Evolutionary conservation across 164 flowering plant genomes (phyloP).

Genomic region (Macadamia tetraphylla): DNA sequence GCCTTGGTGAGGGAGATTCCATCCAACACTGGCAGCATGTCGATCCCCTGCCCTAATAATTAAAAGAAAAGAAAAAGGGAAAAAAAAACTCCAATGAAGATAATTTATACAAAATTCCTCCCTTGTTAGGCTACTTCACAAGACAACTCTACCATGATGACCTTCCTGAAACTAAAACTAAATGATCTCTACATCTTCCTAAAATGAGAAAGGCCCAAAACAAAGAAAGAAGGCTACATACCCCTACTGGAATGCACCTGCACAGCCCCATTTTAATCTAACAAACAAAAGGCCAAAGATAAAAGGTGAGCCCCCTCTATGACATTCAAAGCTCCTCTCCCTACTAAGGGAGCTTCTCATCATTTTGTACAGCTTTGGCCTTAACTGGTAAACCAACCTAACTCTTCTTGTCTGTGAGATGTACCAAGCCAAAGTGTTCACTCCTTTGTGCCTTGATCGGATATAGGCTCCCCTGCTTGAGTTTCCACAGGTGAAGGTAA

Average conservation of each 20-base stretch:
- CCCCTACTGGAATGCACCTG: neutral
- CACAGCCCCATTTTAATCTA: neutral
- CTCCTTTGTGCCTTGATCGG: conserved; percentile 25
- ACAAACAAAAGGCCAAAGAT: neutral
- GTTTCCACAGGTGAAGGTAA: conserved; percentile 39
- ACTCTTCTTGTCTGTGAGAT: neutral
- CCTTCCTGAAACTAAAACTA: neutral
- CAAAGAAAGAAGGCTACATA: neutral
- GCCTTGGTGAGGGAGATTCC: too few relatives aligned
- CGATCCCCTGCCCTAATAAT: too few relatives aligned
- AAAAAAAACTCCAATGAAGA: neutral
- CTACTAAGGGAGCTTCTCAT: neutral
- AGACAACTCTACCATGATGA: conserved; percentile 6
- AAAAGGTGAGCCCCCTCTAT: neutral
- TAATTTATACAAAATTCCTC: conserved; percentile 29
- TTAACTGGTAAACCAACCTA: neutral
- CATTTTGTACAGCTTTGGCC: conserved; percentile 6
- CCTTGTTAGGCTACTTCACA: conserved; percentile 28
- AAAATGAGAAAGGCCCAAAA: neutral
- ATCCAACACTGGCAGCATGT: too few relatives aligned
- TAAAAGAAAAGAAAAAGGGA: too few relatives aligned
- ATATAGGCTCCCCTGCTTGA: conserved; percentile 27
- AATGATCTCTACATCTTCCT: conserved; percentile 1
- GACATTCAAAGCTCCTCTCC: neutral
- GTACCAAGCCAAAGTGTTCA: neutral